Evolutionary conservation across 768 basidiomycete species (phyloP), one percentile per base, ranked within the genome.

Genomic region (Amanita thiersii): DNA sequence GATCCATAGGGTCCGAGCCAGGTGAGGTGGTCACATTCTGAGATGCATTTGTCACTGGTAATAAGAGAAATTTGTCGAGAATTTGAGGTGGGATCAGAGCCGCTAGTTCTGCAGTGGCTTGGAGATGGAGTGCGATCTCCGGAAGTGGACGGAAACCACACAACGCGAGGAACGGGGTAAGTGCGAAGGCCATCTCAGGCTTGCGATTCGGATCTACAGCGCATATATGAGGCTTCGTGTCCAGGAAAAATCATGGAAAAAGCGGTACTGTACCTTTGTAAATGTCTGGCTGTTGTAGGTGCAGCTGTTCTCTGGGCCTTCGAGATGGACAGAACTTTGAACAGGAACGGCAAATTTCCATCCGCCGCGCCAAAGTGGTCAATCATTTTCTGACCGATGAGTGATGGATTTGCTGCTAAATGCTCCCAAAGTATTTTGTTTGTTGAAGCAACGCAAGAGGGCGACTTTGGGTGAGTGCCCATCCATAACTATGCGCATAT

Each of bases 161-260:
- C 54, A 98, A 68, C 1, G 87, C 96, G 28, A 68, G 68, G 69
- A 98, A 98, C 10, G 81, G 77, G 0, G 93, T 93, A 46, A 99
- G 62, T 0, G 96, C 96, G 26, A 99, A 72, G n/a, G 93, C 91
- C 89, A 99, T 94, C 59, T 99, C 96, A 2, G 96, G 96, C 62
- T 99, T 99, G 54, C 98, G 96, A 56, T 98, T 98, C 4, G 80
- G 76, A 59, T 99, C 96, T 88, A 40, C 17, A 9, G 9, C 26
- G 26, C 5, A 10, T 30, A 28, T 5, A 33, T 39, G 32, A 23
- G 26, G 32, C 25, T 35, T 33, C 14, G 25, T 21, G 24, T 14
- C 14, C 25, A 5, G 8, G 39, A 34, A 26, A 15, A 17, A n/a
- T 34, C 36, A 19, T 5, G 9, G 17, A n/a, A n/a, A 10, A 33